phyloP scores from a whole-genome alignment of 139 green algal genomes.

The Chlorella sorokiniana region DNA sequence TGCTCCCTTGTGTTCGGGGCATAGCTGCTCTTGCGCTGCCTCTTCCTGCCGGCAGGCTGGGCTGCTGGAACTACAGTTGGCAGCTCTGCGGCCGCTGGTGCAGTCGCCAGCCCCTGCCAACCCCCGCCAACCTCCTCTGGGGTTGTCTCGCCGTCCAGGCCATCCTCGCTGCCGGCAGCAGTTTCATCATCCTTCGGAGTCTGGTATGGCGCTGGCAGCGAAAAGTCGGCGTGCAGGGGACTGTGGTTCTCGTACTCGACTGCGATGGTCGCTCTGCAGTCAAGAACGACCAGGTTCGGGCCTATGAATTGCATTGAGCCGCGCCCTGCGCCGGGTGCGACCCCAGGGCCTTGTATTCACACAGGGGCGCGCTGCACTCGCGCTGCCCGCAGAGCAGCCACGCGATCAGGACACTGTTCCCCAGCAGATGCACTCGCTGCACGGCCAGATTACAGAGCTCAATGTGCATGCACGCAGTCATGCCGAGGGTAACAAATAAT shows the following conservation, averaged over 20 bases:
- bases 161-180: neutral
- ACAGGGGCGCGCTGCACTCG: no score
- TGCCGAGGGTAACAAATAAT: no score
- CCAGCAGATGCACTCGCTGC: neutral
- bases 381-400: no score
- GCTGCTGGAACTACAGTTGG: neutral
- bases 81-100: neutral
- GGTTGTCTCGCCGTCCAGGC: neutral
- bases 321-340: no score
- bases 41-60: neutral
- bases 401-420: neutral
- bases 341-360: no score
- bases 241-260: neutral
- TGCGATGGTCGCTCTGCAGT: neutral
- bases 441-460: neutral
- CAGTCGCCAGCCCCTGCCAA: neutral
- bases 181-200: neutral
- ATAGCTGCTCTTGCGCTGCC: constrained; percentile 5
- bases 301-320: neutral
- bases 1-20: constrained; percentile 23
- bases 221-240: neutral
- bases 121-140: neutral
- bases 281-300: neutral
- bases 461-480: no score
- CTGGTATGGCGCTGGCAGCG: constrained; percentile 15